Base-by-base conservation (phyloP, 2,329 filamentous ascomycete genomes). In the Emydomyces testavorans region DNA sequence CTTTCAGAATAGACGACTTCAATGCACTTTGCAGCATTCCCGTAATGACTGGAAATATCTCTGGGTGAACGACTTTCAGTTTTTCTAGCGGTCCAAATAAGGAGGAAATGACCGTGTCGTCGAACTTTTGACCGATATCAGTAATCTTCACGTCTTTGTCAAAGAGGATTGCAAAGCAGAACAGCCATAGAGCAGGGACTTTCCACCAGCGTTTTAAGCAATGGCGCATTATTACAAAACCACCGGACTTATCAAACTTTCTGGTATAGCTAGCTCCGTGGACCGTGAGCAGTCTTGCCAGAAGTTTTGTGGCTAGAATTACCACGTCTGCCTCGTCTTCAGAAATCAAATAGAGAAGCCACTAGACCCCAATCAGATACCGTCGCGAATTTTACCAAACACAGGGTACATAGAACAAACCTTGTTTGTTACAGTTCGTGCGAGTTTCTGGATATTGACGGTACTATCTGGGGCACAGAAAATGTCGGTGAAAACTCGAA, bases 371-470 rank as follows among this genome's bases (percentile, higher is more conserved):
- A 4, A 16, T 42, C 16, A 32, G 32, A 31, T 48, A 38, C 13
- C 11, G 18, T 36, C 21, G 18, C n/a, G 40, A 41, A 11, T 45
- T 56, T 66, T 61, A 70, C 61, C 55, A 57, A 35, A 29, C 6
- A 39, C 18, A 48, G n/a, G 13, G 18, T 13, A 39, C 48, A 21
- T 50, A 46, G 45, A 52, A 65, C 71, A 60, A 70, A 87, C 85
- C 75, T 94, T 94, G 57, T 94, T 94, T 18, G 90, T 95, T 6
- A 98, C 90, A 1, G 90, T 93, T 60, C 83, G 85, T 4, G 88
- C 86, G 70, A 98, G 96, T 57, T 88, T 92, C 60, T 82, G 79
- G 48, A 94, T 83, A 52, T 83, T 80, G 11, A 71, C 71, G 7
- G 75, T 68, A 54, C 82, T 86, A 18, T 75, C 75, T 57, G 79